Evolutionary conservation across 352 stramenopile genomes (phyloP).

Genomic region (Blastocystis sp.): DNA sequence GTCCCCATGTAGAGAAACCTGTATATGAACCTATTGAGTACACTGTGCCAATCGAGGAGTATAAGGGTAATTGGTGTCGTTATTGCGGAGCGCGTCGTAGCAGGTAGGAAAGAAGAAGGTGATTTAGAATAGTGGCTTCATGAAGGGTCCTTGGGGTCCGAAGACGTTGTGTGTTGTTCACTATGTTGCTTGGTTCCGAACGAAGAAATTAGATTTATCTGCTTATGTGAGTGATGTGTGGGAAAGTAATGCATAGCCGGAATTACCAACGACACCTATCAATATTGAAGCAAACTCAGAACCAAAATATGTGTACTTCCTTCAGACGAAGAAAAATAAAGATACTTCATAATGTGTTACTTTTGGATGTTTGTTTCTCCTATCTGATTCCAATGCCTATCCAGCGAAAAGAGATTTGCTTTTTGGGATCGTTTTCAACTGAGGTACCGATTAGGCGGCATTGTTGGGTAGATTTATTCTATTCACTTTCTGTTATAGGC

Average conservation of each 20-base stretch:
- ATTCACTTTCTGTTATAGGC: not conserved
- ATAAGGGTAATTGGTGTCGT: constrained; percentile 65
- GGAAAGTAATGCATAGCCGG: constrained; percentile 14
- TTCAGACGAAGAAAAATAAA: constrained; percentile 51
- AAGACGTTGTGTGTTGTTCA: constrained; percentile 67
- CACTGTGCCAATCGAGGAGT: constrained; percentile 44
- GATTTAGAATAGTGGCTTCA: constrained; percentile 43
- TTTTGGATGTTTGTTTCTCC: constrained; percentile 1
- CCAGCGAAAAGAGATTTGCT: not conserved
- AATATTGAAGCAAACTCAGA: constrained; percentile 63
- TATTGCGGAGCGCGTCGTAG: constrained; percentile 59
- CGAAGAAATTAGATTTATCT: constrained; percentile 52
- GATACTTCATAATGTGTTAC: constrained; percentile 14
- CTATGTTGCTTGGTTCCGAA: constrained; percentile 61
- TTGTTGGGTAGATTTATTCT: not conserved
- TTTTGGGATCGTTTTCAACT: not conserved
- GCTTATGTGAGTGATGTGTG: constrained; percentile 23
- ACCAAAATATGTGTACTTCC: constrained; percentile 59
- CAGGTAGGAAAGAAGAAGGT: not conserved
- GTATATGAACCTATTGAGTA: constrained; percentile 44
- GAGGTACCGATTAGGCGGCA: not conserved
- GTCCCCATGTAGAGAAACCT: constrained; percentile 27
- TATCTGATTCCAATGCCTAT: too few species aligned
- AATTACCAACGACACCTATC: constrained; percentile 43
- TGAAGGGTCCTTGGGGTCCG: constrained; percentile 64